Percentiles rank a stretch among this genome's conserved stretches.
phyloP scores from a whole-genome alignment of 2,329 filamentous ascomycete species.

The Botrytis cinerea region DNA sequence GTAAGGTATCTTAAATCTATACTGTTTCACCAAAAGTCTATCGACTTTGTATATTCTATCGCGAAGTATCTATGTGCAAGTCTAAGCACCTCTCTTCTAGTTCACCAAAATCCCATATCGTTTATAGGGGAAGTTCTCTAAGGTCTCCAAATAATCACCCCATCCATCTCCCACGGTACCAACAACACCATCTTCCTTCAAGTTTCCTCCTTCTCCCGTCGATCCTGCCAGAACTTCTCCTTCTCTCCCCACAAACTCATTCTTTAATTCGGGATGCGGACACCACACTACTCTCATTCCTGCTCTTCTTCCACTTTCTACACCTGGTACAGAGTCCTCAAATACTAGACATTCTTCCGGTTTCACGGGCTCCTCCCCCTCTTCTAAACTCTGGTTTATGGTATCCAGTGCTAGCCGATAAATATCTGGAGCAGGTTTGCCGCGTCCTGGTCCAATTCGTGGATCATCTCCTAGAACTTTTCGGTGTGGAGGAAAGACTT shows the following conservation, averaged over 20 bases:
- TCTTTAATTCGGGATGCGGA: conserved; percentile 76
- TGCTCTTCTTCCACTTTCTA: conserved; percentile 85
- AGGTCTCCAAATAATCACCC: conserved; percentile 55
- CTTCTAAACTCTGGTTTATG: conserved; percentile 73
- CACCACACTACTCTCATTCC: conserved; percentile 96
- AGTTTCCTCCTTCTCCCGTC: conserved; percentile 48
- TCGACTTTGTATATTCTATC: not conserved
- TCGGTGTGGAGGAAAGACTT: conserved; percentile 68
- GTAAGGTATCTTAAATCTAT: not conserved
- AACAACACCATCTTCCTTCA: conserved; percentile 57
- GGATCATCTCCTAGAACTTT: conserved; percentile 83
- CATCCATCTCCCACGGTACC: conserved; percentile 62
- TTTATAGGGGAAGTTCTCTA: conserved; percentile 59
- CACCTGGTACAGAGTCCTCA: conserved; percentile 90
- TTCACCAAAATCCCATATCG: conserved; percentile 55
- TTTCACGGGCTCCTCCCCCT: conserved; percentile 63
- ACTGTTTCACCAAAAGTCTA: not conserved
- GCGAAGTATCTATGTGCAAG: not conserved
- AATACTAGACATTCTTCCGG: conserved; percentile 94
- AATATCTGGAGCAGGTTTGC: conserved; percentile 94
- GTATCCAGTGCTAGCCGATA: conserved; percentile 83
- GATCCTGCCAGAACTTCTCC: conserved; percentile 79
- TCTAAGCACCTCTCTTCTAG: not conserved
- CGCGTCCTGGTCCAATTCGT: conserved; percentile 74
- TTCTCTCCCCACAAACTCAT: conserved; percentile 76